phyloP scores from a whole-genome alignment of 2,329 filamentous ascomycete genomes.

The Cryphonectria parasitica region DNA sequence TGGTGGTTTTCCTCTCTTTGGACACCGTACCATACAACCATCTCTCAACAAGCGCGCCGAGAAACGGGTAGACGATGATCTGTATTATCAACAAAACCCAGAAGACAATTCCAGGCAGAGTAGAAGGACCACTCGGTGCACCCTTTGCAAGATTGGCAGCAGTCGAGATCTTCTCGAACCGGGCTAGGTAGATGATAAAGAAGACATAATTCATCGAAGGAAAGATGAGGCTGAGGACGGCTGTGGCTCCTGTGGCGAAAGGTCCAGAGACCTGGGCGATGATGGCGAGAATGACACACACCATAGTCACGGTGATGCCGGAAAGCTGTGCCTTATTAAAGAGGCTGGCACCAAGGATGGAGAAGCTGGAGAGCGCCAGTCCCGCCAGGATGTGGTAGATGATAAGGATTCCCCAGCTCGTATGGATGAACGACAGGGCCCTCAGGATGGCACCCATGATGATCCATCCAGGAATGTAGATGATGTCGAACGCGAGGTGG shows the following conservation, averaged over 20 bases:
- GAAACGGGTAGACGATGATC: constrained; percentile 74
- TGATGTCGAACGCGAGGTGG: constrained; percentile 76
- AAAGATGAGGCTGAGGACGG: constrained; percentile 75
- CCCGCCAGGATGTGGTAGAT: constrained; percentile 78
- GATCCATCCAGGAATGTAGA: constrained; percentile 85
- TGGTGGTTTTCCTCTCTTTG: constrained; percentile 49
- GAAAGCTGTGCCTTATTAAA: constrained; percentile 89
- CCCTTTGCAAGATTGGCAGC: constrained; percentile 63
- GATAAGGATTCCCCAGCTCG: constrained; percentile 67
- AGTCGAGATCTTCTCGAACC: constrained; percentile 68
- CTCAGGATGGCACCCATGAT: constrained; percentile 70
- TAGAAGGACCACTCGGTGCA: constrained; percentile 69
- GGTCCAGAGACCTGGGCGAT: constrained; percentile 75
- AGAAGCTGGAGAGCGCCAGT: constrained; percentile 76
- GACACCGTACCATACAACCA: constrained; percentile 75
- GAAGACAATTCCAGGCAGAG: constrained; percentile 44
- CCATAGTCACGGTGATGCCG: constrained; percentile 77
- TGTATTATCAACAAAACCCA: constrained; percentile 80
- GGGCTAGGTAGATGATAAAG: constrained; percentile 75
- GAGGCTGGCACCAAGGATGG: constrained; percentile 78
- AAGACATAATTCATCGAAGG: constrained; percentile 87
- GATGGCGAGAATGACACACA: constrained; percentile 76
- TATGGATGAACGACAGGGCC: constrained; percentile 66
- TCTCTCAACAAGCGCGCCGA: constrained; percentile 76
- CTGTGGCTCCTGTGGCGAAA: constrained; percentile 66